A percentile compares a stretch with the other conserved stretches of the same genome.
These are phyloP conservation scores for Chlorella sp. DNA, from an alignment of 139 green algal genomes.

Conservation along the genomic window DNA sequence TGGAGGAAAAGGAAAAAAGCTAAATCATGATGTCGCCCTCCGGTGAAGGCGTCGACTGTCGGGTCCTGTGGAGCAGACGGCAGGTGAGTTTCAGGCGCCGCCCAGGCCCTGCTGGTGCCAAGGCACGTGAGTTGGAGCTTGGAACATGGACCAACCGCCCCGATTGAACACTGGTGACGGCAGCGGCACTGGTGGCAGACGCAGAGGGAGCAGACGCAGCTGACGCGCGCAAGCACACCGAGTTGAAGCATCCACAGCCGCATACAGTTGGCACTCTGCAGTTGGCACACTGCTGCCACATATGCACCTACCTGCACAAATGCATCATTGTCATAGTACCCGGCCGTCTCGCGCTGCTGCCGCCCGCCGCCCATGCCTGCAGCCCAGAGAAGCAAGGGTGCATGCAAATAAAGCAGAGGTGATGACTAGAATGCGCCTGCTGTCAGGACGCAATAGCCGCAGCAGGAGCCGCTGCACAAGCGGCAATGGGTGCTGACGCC, in stretches of 20 bases:
- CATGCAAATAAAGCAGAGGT: background rate
- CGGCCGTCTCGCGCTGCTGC: constrained; percentile 5
- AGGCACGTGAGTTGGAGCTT: too few relatives aligned
- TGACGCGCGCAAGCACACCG: background rate
- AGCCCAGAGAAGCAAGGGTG: background rate
- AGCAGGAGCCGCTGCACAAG: background rate
- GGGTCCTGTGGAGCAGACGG: too few relatives aligned
- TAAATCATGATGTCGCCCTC: too few relatives aligned
- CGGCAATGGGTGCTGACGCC: background rate
- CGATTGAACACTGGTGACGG: background rate
- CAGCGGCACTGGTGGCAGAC: background rate
- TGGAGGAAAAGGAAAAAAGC: too few relatives aligned
- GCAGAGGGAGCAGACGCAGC: background rate
- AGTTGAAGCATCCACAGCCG: background rate
- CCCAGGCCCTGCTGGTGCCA: too few relatives aligned
- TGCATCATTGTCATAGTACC: background rate
- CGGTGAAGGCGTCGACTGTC: too few relatives aligned
- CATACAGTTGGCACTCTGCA: too few relatives aligned
- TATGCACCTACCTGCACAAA: constrained; percentile 21
- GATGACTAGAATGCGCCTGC: background rate
- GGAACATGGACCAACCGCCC: background rate
- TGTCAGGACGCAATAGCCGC: background rate
- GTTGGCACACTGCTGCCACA: background rate
- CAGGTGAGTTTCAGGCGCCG: too few relatives aligned
- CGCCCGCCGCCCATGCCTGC: constrained; percentile 13